Base-by-base conservation (phyloP, 1,284 basidiomycete species). In the Sporisorium graminicola region DNA sequence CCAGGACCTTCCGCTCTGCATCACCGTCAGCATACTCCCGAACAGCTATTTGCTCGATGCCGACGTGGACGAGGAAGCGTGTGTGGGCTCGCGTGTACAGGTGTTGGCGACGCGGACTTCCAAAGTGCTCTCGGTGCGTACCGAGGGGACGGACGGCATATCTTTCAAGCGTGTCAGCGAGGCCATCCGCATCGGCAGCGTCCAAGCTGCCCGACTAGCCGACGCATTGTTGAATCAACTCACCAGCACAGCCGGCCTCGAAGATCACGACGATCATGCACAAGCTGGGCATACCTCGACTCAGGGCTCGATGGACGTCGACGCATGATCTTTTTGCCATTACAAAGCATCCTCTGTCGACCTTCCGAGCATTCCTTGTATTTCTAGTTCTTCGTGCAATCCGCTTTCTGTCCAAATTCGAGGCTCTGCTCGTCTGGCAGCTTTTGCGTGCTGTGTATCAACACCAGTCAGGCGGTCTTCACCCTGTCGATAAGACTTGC, bases 1-100 rank as follows among this genome's bases (percentile, higher is more conserved):
- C 13, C 68, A 73, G 22, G 65, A 74, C n/a, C 50, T 82, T 27
- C 82, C 82, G 7, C 74, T 83, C 22, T 82, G 80, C 55, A 66
- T 83, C 40, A 80, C 80, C 8, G 77, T 83, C 66, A 80, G 76
- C 60, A 51, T 80, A 27, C 58, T 82, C 3, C 68, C 72, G 3
- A 61, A 73, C 51, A 77, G 68, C 44, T 78, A 75, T 57, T 47
- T 82, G 46, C 70, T 82, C 9, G 81, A 82, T 50, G 78, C 81
- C n/a, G 65, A 75, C 42, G 60, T 78, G 4, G 78, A 79, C 46
- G 81, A 82, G 56, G 81, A 81, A 40, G 65, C 66, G 7, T 77
- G 78, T 52, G 49, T 82, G 1, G 62, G 68, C 13, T 62, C 69
- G 6, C 61, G 75, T 18, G 65, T 81, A 2, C 67, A 74, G 42